Conservation (phyloP, 768 basidiomycete species). For the Boletus coccyginus region DNA sequence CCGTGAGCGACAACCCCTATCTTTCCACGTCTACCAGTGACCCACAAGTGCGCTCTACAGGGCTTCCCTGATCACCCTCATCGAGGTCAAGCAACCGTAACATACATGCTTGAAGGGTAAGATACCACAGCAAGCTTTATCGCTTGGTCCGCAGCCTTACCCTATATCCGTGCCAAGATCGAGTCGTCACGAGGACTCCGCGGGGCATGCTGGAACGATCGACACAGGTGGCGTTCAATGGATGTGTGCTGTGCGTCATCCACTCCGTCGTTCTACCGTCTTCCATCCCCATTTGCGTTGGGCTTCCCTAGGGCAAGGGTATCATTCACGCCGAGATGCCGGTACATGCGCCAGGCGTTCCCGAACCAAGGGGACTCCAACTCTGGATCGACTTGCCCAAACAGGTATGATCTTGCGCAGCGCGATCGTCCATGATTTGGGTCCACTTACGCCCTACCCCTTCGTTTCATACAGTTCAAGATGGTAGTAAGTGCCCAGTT, state of each 20-base stretch:
- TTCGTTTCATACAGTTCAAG: conserved; percentile 55
- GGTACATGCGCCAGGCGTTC: conserved; percentile 58
- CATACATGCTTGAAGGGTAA: conserved; percentile 86
- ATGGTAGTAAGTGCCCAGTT: conserved; percentile 51
- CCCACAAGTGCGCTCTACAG: conserved; percentile 31
- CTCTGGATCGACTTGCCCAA: conserved; percentile 85
- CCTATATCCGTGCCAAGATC: conserved; percentile 37
- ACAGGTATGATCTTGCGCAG: conserved; percentile 37
- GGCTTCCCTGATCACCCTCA: conserved; percentile 95
- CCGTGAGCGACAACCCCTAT: conserved; percentile 42
- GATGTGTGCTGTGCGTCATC: conserved; percentile 75
- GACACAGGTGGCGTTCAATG: conserved; percentile 87
- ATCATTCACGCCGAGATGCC: conserved; percentile 92
- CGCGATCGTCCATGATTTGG: not conserved
- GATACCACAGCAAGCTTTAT: not conserved
- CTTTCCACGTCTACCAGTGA: not conserved
- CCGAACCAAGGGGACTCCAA: conserved; percentile 81
- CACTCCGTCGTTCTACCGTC: not conserved
- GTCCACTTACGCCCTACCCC: conserved; percentile 18
- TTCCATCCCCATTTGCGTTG: not conserved
- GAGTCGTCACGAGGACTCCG: conserved; percentile 88
- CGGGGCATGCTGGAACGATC: conserved; percentile 78
- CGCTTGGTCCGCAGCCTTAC: not conserved
- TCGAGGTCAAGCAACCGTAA: conserved; percentile 84
- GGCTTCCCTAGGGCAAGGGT: conserved; percentile 49